These are phyloP conservation scores for Fonsecaea multimorphosa DNA, from an alignment of 2,329 filamentous ascomycete genomes.

Conservation along the genomic window DNA sequence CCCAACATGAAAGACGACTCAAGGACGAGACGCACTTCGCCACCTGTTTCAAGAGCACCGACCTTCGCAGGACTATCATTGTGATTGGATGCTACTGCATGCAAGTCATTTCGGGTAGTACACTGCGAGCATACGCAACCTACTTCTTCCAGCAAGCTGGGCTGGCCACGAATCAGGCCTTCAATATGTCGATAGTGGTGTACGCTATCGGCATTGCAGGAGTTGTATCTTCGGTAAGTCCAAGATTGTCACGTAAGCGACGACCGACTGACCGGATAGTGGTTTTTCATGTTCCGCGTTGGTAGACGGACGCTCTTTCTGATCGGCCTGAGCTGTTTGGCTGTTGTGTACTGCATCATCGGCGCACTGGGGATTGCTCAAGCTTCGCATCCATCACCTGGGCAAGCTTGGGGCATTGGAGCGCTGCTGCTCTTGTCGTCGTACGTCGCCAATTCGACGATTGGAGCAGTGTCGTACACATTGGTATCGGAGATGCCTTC, in stretches of 20 bases:
- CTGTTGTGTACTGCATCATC: slow-evolving; percentile 41
- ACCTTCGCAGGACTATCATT: slow-evolving; percentile 51
- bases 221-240: slow-evolving; percentile 50
- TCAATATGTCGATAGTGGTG: slow-evolving; percentile 59
- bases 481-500: slow-evolving; percentile 61
- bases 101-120: slow-evolving; percentile 44
- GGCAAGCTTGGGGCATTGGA: slow-evolving; percentile 47
- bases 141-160: slow-evolving; percentile 48
- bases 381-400: slow-evolving; percentile 39
- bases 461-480: slow-evolving; percentile 61
- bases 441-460: slow-evolving; percentile 62
- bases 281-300: slow-evolving; percentile 48
- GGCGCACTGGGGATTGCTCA: slow-evolving; percentile 36
- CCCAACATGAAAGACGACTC: slow-evolving; percentile 41
- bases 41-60: slow-evolving; percentile 43
- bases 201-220: slow-evolving; percentile 65
- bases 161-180: slow-evolving; percentile 42
- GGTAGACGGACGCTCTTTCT: slow-evolving; percentile 51
- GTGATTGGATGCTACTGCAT: slow-evolving; percentile 46
- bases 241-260: slow-evolving; percentile 41
- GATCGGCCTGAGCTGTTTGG: slow-evolving; percentile 41
- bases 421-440: slow-evolving; percentile 58
- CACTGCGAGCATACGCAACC: slow-evolving; percentile 51
- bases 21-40: slow-evolving; percentile 39
- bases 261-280: slow-evolving; percentile 37